Base-by-base conservation (phyloP, 768 basidiomycete species). In the Lentinula aciculospora region DNA sequence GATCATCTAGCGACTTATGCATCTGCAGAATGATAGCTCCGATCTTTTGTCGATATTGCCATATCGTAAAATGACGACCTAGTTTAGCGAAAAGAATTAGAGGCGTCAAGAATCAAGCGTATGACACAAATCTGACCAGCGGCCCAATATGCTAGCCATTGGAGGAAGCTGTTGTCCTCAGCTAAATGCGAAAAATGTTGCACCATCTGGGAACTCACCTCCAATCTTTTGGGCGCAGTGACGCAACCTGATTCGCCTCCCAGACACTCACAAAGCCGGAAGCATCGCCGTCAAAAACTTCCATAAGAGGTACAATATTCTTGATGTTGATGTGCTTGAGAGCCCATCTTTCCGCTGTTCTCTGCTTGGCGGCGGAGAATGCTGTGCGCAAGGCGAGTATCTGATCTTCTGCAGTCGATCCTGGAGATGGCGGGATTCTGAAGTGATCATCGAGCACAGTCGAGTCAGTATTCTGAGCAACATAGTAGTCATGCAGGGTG, bases 11-110 rank as follows among this genome's bases (percentile, higher is more conserved):
- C 2, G 37, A 45, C 21, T 49, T 47, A 31, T 56, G 37, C 54
- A 60, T 56, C 12, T 39, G 21, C 6, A 48, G 44, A 34, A 60
- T 19, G 9, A 60, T 39, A n/a, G 44, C 45, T 8, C 59, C 49
- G 21, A 60, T 60, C 31, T 55, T 60, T 13, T 45, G 48, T 56
- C 59, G 44, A 45, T 60, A 56, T 10, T 44, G 25, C 59, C 53
- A 60, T 3, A 50, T 55, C 19, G 59, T 56, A 28, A 48, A 39
- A 60, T 60, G 59, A 6, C 53, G 55, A 23, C 59, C 59, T 60
- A 5, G 3, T 32, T 31, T 21, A 37, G 19, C 15, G 39, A 28
- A 25, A 25, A 48, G 13, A 21, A 7, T 10, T 17, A 10, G 21
- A 8, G 12, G 4, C n/a, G 12, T 17, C 19, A 15, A 34, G 21